These are phyloP conservation scores for Saccharomycopsis hybrid DNA, from an alignment of 1,139 yeast genomes.

Conservation along the genomic window DNA sequence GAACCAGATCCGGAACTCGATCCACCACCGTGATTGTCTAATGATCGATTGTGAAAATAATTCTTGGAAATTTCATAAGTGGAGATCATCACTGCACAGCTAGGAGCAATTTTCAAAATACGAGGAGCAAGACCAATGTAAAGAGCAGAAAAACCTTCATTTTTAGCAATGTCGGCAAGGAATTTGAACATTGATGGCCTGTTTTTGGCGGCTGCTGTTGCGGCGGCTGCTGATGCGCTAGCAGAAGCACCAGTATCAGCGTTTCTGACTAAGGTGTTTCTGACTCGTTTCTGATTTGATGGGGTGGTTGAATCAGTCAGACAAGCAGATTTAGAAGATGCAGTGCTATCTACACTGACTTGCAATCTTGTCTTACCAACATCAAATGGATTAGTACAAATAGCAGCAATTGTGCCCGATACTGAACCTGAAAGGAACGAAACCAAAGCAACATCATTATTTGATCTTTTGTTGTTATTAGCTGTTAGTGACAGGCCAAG, in stretches of 20 bases:
- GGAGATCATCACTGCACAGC: constrained; percentile 98
- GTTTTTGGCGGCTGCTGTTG: constrained; percentile 19
- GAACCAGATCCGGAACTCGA: no score
- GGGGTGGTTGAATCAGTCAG: not conserved
- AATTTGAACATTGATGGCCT: constrained; percentile 55
- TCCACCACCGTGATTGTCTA: not conserved
- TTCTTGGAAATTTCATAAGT: constrained; percentile 86
- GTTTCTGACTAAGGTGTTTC: constrained; percentile 8
- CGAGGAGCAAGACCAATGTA: constrained; percentile 85
- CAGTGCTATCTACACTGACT: constrained; percentile 36
- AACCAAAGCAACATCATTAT: constrained; percentile 45
- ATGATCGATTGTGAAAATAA: constrained; percentile 33
- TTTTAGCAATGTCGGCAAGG: constrained; percentile 51
- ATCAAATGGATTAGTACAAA: constrained; percentile 89
- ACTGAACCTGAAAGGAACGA: constrained; percentile 80
- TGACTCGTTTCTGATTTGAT: constrained; percentile 20
- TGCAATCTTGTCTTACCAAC: constrained; percentile 95
- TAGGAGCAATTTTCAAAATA: constrained; percentile 86
- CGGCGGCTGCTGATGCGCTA: constrained; percentile 25
- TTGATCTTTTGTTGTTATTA: not conserved
- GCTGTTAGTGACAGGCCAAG: not conserved
- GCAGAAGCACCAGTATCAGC: constrained; percentile 12
- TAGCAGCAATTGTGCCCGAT: constrained; percentile 81
- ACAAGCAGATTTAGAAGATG: not conserved
- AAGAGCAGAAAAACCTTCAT: constrained; percentile 72